These are phyloP conservation scores for Sporopachydermia quercuum DNA, from an alignment of 805 yeast genomes.

Conservation along the genomic window DNA sequence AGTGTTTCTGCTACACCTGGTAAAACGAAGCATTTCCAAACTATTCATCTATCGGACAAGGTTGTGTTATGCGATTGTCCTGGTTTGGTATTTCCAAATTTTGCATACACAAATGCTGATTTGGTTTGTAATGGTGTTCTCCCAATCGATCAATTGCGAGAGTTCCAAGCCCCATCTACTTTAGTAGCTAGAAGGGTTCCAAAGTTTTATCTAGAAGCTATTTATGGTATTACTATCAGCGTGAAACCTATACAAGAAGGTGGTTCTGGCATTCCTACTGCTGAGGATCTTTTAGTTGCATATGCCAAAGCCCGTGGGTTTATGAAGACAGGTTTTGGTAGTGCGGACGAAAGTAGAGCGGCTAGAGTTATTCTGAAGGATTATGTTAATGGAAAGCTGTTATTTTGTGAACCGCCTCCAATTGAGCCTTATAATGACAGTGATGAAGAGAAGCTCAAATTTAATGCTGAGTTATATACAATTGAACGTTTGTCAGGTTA, in stretches of 20 bases:
- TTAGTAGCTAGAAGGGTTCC: slow-evolving; percentile 83
- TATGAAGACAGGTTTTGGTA: slow-evolving; percentile 85
- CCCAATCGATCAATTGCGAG: slow-evolving; percentile 94
- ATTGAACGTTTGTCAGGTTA: slow-evolving; percentile 52
- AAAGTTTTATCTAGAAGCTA: slow-evolving; percentile 73
- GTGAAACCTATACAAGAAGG: slow-evolving; percentile 70
- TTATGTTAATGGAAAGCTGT: slow-evolving; percentile 81
- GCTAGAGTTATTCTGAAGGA: slow-evolving; percentile 86
- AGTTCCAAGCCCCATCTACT: slow-evolving; percentile 76
- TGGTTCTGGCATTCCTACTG: slow-evolving; percentile 58
- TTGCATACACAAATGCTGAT: slow-evolving; percentile 92
- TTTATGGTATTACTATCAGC: slow-evolving; percentile 83
- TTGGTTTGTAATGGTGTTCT: slow-evolving; percentile 96
- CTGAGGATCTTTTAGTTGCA: slow-evolving; percentile 77
- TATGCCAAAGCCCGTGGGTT: slow-evolving; percentile 95
- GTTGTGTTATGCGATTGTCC: slow-evolving; percentile 96
- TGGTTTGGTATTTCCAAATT: slow-evolving; percentile 95
- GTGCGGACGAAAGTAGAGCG: slow-evolving; percentile 93
- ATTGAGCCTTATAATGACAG: slow-evolving; percentile 32
- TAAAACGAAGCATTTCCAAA: slow-evolving; percentile 97
- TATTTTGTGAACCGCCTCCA: slow-evolving; percentile 86
- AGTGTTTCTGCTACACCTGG: slow-evolving; percentile 98
- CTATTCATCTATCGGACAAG: slow-evolving; percentile 69
- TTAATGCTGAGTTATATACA: slow-evolving; percentile 64
- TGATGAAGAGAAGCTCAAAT: slow-evolving; percentile 40